Base-by-base conservation (phyloP, 2,329 filamentous ascomycete genomes). In the Decorospora gaudefroyi region DNA sequence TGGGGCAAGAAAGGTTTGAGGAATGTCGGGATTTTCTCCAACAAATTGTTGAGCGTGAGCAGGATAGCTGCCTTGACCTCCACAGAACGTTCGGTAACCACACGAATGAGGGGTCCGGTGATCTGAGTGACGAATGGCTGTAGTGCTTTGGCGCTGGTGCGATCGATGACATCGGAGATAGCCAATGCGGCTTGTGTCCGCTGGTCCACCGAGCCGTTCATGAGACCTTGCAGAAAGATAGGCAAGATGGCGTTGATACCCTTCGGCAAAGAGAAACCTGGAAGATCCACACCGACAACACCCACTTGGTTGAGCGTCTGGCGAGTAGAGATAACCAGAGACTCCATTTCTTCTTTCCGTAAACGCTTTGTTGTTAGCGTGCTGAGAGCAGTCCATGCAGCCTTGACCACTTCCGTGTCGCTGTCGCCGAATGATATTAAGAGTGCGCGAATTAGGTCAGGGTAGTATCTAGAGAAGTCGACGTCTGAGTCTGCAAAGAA, bases 101-200 rank as follows among this genome's bases (percentile, higher is more conserved):
- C 92, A 80, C 93, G 88, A 70, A 99, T 99, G 40, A 99, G 82
- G 15, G 95, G 93, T 67, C 93, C 93, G 4, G 95, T 97, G 59
- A 99, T 96, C 65, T 96, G 91, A 19, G 92, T 96, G 48, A 99
- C 93, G 63, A 95, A 97, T 6, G 91, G 90, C 72, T 93, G 95
- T 51, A 99, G 77, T 13, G 91, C 85, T 46, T 90, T 86, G 56
- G 90, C 83, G 69, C 86, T 92, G 17, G 93, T 95, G 45, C 93
- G 85, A 73, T 97, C 93, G 54, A 97, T 87, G 56, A 99, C 88
- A 67, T 99, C 95, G 2, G 91, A 95, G 58, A 99, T 95, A 43
- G 89, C 93, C 51, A 97, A 78, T 31, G 95, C 93, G 45, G 93
- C 85, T 68, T 95, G 88, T 17, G 90, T 93, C 68, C 91, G 83